Base-by-base conservation (phyloP, 495 filamentous ascomycete genomes). In the Lasiosphaeria ovina region DNA sequence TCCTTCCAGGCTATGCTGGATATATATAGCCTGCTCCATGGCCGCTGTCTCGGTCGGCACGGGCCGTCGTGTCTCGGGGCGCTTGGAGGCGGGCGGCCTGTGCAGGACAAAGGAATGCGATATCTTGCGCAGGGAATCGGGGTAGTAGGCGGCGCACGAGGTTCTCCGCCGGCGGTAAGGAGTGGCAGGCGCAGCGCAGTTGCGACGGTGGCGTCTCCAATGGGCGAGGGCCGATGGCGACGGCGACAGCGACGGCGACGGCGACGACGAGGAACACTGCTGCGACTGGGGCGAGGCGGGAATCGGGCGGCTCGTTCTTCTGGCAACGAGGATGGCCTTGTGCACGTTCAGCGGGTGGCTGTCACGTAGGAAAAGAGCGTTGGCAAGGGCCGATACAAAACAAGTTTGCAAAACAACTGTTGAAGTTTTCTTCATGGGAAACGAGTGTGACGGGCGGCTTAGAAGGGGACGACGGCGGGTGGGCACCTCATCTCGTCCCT, bases 341-440 rank as follows among this genome's bases (percentile, higher is more conserved):
- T 69, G 57, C 44, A 67, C 34, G 62, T 68, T 66, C 51, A 73
- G 59, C 55, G 62, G 60, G 34, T 68, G 65, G 50, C 62, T 68
- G 61, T 75, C 71, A 57, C 69, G 62, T 45, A 68, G 62, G 51
- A 72, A 72, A 65, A 74, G 74, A 72, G 72, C 52, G 71, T 67
- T 66, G 57, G 69, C 65, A 61, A 66, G 70, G 48, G 68, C 66
- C 68, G 67, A 70, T 47, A 72, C 55, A 57, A 69, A 66, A 62
- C 72, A 75, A 49, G 66, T 70, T 50, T 63, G 61, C 35, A 75
- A 50, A 58, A 74, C 63, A 57, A 59, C 64, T 61, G 58, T 56
- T 59, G 67, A 69, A 67, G 68, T 75, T 24, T 24, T 24, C 24
- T 24, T 24, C 72, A 75, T 76, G 63, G 66, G 58, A 61, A 62